Evolutionary conservation across 2,329 filamentous ascomycete genomes (phyloP).

Genomic region (Epichloe uncinata): DNA sequence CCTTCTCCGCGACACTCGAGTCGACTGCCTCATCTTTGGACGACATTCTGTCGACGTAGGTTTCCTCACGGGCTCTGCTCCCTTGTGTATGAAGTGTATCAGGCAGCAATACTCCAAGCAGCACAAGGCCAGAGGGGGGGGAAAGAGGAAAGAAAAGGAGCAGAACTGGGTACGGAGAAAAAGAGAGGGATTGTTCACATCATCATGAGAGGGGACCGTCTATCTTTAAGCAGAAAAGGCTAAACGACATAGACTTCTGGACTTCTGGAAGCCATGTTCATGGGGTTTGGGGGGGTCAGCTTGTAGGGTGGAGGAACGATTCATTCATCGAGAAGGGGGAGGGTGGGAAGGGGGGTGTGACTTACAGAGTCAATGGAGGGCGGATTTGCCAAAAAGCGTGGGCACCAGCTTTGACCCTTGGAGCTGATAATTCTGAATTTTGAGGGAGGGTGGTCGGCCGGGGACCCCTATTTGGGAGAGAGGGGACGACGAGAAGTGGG

Average conservation of each 20-base stretch:
- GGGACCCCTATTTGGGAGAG: not conserved
- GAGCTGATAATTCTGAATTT: slow-evolving; percentile 3
- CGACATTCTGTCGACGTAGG: slow-evolving; percentile 7
- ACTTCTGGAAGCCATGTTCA: slow-evolving; percentile 7
- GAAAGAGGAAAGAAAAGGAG: not conserved
- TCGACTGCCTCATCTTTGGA: slow-evolving; percentile 9
- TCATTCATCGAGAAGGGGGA: not conserved
- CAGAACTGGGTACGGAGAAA: not conserved
- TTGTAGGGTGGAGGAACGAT: slow-evolving; percentile 1
- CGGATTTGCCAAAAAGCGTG: not conserved
- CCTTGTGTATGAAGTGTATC: not conserved
- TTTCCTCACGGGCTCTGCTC: not conserved
- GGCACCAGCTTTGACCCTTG: not conserved
- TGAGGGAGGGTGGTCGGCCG: slow-evolving; percentile 1
- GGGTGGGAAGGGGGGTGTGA: not conserved
- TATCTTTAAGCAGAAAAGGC: not conserved
- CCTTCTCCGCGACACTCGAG: slow-evolving; percentile 11
- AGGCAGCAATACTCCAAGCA: not conserved
- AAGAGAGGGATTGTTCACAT: not conserved
- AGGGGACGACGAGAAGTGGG: not conserved
- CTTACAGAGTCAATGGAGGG: not conserved
- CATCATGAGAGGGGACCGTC: not conserved
- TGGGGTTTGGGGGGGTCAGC: not conserved
- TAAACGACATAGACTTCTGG: not conserved
- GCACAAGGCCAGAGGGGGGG: not conserved